Evolutionary conservation across 2,329 filamentous ascomycete genomes (phyloP).

Genomic region (Coniochaeta sp.): DNA sequence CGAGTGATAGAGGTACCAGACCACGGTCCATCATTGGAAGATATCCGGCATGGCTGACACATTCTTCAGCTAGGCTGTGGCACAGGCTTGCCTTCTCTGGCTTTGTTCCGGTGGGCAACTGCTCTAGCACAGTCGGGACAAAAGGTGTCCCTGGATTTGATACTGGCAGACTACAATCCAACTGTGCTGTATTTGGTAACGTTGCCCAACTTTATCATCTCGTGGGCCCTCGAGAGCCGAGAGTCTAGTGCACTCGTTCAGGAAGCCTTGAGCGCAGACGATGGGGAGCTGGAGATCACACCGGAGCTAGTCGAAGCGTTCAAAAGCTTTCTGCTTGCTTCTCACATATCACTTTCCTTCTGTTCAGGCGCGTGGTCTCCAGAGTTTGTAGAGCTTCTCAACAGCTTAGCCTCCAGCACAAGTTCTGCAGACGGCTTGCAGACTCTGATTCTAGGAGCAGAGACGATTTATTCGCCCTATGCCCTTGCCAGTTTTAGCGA

Average conservation of each 20-base stretch:
- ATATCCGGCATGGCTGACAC: slow-evolving; percentile 14
- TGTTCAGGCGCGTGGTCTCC: slow-evolving; percentile 69
- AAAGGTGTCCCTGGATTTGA: slow-evolving; percentile 43
- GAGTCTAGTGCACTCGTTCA: slow-evolving; percentile 28
- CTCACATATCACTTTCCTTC: slow-evolving; percentile 52
- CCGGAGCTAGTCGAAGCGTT: slow-evolving; percentile 53
- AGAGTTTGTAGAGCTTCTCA: slow-evolving; percentile 54
- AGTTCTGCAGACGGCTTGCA: slow-evolving; percentile 10
- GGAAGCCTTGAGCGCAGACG: slow-evolving; percentile 40
- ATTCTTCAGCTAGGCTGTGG: slow-evolving; percentile 64
- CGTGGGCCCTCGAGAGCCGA: slow-evolving; percentile 49
- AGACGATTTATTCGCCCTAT: slow-evolving; percentile 77
- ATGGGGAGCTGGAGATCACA: slow-evolving; percentile 58
- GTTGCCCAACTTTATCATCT: slow-evolving; percentile 67
- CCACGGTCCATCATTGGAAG: background rate
- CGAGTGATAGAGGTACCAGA: slow-evolving; percentile 46
- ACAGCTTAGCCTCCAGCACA: slow-evolving; percentile 15
- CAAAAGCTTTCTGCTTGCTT: slow-evolving; percentile 37
- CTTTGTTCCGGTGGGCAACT: slow-evolving; percentile 57
- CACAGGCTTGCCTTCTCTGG: slow-evolving; percentile 64
- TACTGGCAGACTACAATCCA: slow-evolving; percentile 73
- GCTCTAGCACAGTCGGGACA: slow-evolving; percentile 14
- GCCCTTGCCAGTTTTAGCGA: slow-evolving; percentile 62
- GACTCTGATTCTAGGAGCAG: slow-evolving; percentile 61
- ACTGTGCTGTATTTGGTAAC: slow-evolving; percentile 72